These are phyloP conservation scores for Coniophora puteana DNA, from an alignment of 1,284 basidiomycete species.

Conservation along the genomic window DNA sequence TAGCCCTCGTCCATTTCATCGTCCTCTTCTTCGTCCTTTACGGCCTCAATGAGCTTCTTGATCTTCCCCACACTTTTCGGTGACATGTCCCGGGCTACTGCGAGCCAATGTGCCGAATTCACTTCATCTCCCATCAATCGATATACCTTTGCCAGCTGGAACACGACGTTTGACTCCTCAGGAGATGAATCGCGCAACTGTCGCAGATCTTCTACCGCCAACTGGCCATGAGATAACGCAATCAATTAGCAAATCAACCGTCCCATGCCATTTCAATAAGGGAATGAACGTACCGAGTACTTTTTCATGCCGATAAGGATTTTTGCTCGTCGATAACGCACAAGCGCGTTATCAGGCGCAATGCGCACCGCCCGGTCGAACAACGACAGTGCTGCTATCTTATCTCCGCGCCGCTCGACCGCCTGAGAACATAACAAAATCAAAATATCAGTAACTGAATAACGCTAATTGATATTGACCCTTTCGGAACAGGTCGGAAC, in stretches of 20 bases:
- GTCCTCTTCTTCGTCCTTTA: slow-evolving; percentile 57
- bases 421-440: slow-evolving; percentile 49
- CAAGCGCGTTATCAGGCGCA: slow-evolving; percentile 82
- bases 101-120: slow-evolving; percentile 81
- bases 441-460: slow-evolving; percentile 20
- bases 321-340: slow-evolving; percentile 87
- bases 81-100: slow-evolving; percentile 82
- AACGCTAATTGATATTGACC: too few relatives aligned
- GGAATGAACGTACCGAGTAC: slow-evolving; percentile 64
- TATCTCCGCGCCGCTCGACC: slow-evolving; percentile 76
- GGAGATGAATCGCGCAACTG: slow-evolving; percentile 76
- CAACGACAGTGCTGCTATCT: slow-evolving; percentile 66
- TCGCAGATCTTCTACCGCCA: slow-evolving; percentile 78
- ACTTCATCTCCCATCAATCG: slow-evolving; percentile 72
- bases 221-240: slow-evolving; percentile 40
- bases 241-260: slow-evolving; percentile 6
- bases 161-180: slow-evolving; percentile 92
- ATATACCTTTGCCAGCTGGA: slow-evolving; percentile 91
- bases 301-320: slow-evolving; percentile 80
- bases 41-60: slow-evolving; percentile 69
- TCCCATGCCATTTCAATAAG: slow-evolving; percentile 6
- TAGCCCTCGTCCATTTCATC: slow-evolving; percentile 77
- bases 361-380: slow-evolving; percentile 78
- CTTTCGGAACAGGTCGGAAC: slow-evolving; percentile 8
- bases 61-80: slow-evolving; percentile 77